phyloP scores from a whole-genome alignment of 768 basidiomycete species.

The Phaeotremella fagi region DNA sequence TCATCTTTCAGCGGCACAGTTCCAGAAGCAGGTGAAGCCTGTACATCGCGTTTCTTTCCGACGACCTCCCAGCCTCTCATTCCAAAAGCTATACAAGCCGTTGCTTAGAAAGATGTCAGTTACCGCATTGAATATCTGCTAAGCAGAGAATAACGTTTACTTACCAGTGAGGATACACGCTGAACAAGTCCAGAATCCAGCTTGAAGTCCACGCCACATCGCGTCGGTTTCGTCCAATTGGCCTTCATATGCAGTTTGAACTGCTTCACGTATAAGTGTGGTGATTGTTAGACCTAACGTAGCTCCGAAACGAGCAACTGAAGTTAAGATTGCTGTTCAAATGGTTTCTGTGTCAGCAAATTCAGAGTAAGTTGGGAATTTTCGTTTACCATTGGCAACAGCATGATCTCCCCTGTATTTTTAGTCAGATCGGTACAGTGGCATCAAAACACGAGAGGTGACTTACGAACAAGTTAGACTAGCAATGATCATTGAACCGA shows the following conservation, averaged over 20 bases:
- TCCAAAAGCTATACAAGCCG: conserved; percentile 1
- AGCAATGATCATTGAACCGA: conserved; percentile 3
- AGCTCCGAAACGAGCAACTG: conserved; percentile 8
- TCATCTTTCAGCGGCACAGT: too few species aligned
- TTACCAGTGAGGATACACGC: not conserved
- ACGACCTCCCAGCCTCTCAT: conserved; percentile 2
- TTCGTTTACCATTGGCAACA: conserved; percentile 10
- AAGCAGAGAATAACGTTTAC: too few species aligned
- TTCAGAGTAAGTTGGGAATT: too few species aligned
- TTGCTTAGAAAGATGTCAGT: not conserved
- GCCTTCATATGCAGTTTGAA: not conserved
- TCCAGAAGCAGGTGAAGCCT: too few species aligned
- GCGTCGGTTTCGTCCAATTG: not conserved
- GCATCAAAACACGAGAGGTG: too few species aligned
- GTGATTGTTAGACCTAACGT: conserved; percentile 6
- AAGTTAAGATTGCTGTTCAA: conserved; percentile 8
- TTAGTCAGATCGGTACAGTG: too few species aligned
- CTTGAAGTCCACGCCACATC: not conserved
- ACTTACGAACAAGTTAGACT: conserved; percentile 3
- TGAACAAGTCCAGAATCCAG: not conserved
- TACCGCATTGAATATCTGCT: too few species aligned
- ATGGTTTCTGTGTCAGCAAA: too few species aligned
- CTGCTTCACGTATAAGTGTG: conserved; percentile 3
- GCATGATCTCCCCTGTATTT: conserved; percentile 10
- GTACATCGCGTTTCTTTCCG: not conserved